A percentile compares a stretch with the other conserved stretches of the same genome.
Evolutionary conservation across 2,329 filamentous ascomycete species (phyloP).

Genomic region (Mollisiaceae sp.): DNA sequence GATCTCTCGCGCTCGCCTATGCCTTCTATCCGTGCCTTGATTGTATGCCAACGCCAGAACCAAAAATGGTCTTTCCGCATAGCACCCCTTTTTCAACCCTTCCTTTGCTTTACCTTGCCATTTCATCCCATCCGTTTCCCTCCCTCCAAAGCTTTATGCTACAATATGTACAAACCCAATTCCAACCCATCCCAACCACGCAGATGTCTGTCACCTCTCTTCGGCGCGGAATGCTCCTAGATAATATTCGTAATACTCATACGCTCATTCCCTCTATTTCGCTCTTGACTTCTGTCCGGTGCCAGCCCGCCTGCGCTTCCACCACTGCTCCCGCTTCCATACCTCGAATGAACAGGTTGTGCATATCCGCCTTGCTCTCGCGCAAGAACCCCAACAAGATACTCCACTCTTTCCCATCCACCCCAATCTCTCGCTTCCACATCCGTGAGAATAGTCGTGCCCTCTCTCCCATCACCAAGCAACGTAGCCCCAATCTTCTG

Average conservation of each 20-base stretch:
- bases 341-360: constrained; percentile 23
- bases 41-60: constrained; percentile 7
- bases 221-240: neutral
- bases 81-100: neutral
- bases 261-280: constrained; percentile 21
- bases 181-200: neutral
- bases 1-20: neutral
- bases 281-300: constrained; percentile 13
- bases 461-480: constrained; percentile 38
- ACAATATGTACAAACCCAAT: constrained; percentile 3
- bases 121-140: constrained; percentile 6
- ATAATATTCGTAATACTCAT: constrained; percentile 27
- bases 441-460: constrained; percentile 55
- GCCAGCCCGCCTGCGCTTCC: constrained; percentile 17
- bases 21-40: constrained; percentile 1
- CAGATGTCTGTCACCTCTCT: neutral
- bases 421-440: constrained; percentile 73
- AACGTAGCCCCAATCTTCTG: constrained; percentile 32
- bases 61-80: neutral
- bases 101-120: neutral
- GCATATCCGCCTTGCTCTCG: constrained; percentile 34
- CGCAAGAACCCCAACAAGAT: constrained; percentile 60
- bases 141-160: constrained; percentile 4
- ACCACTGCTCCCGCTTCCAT: constrained; percentile 16
- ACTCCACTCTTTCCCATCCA: constrained; percentile 79